Percentiles rank a stretch among this genome's conserved stretches.
Evolutionary conservation across 805 yeast genomes (phyloP).

Genomic region (Yarrowia phangngaensis): DNA sequence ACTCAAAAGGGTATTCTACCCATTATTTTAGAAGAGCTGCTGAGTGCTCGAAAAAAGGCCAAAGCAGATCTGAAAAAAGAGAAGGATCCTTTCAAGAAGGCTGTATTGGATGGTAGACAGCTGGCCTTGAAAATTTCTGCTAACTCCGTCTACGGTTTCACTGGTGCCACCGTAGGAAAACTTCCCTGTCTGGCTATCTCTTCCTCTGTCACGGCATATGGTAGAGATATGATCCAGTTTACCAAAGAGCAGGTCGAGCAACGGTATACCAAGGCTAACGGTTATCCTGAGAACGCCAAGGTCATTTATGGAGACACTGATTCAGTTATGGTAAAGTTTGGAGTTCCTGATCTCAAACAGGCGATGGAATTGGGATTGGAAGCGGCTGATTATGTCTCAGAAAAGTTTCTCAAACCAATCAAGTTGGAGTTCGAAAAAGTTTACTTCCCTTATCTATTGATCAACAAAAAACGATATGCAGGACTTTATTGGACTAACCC

Average conservation of each 20-base stretch:
- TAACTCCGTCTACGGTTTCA: slow-evolving; percentile 96
- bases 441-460: slow-evolving; percentile 87
- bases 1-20: slow-evolving; percentile 85
- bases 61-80: slow-evolving; percentile 86
- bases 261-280: slow-evolving; percentile 73
- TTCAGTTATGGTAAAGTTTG: slow-evolving; percentile 98
- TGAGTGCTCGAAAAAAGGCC: slow-evolving; percentile 89
- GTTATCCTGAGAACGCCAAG: slow-evolving; percentile 75
- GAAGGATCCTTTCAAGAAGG: slow-evolving; percentile 88
- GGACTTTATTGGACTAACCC: slow-evolving; percentile 95
- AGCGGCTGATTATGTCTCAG: slow-evolving; percentile 85
- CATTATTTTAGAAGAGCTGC: slow-evolving; percentile 80
- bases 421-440: slow-evolving; percentile 95
- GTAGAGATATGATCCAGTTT: slow-evolving; percentile 92
- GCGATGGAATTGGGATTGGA: slow-evolving; percentile 92
- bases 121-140: slow-evolving; percentile 95
- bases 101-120: slow-evolving; percentile 95
- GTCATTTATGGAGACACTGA: slow-evolving; percentile 99
- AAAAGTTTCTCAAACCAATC: slow-evolving; percentile 75
- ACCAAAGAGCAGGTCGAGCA: slow-evolving; percentile 84
- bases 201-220: slow-evolving; percentile 91
- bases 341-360: slow-evolving; percentile 68
- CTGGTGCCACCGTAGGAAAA: slow-evolving; percentile 98
- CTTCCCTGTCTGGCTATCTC: slow-evolving; percentile 95
- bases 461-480: slow-evolving; percentile 95